A percentile compares a stretch with the other conserved stretches of the same genome.
Evolutionary conservation across 148 eudicot genomes (phyloP).

Genomic region (Dysphania ambrosioides): DNA sequence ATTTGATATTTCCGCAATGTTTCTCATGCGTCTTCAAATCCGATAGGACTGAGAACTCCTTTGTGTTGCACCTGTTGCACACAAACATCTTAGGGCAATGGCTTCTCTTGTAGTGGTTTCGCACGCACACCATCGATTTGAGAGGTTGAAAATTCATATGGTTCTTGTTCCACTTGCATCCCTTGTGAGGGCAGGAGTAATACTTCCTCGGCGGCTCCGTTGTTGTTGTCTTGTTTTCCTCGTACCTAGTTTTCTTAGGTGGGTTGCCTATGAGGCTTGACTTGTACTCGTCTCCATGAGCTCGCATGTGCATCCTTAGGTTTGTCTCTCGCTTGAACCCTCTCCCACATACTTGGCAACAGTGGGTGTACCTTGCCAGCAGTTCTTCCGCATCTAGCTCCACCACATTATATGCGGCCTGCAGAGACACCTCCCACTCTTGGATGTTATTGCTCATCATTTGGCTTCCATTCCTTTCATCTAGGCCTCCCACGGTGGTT

Average conservation of each 20-base stretch:
- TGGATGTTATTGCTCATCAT: background rate
- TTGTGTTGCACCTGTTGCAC: constrained; percentile 66
- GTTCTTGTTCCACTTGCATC: constrained; percentile 75
- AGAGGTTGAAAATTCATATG: constrained; percentile 80
- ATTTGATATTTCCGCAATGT: constrained; percentile 75
- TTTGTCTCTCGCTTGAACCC: constrained; percentile 91
- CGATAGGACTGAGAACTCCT: constrained; percentile 73
- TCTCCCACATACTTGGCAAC: constrained; percentile 77
- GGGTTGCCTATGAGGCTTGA: constrained; percentile 54
- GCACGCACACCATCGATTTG: constrained; percentile 83
- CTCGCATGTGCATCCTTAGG: constrained; percentile 91
- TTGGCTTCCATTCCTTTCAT: background rate
- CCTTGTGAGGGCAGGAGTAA: constrained; percentile 86
- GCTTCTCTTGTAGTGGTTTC: constrained; percentile 88
- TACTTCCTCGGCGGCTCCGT: constrained; percentile 34
- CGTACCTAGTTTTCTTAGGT: constrained; percentile 28
- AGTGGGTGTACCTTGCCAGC: constrained; percentile 75
- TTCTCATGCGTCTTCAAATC: constrained; percentile 88
- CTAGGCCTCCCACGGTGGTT: background rate
- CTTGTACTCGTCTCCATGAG: constrained; percentile 88
- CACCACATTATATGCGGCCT: constrained; percentile 39
- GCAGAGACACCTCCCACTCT: background rate
- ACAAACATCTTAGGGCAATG: constrained; percentile 89
- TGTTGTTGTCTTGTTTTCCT: background rate
- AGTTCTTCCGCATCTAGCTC: constrained; percentile 59